Conservation (phyloP, 768 basidiomycete species). For the Sistotremastrum suecicum region DNA sequence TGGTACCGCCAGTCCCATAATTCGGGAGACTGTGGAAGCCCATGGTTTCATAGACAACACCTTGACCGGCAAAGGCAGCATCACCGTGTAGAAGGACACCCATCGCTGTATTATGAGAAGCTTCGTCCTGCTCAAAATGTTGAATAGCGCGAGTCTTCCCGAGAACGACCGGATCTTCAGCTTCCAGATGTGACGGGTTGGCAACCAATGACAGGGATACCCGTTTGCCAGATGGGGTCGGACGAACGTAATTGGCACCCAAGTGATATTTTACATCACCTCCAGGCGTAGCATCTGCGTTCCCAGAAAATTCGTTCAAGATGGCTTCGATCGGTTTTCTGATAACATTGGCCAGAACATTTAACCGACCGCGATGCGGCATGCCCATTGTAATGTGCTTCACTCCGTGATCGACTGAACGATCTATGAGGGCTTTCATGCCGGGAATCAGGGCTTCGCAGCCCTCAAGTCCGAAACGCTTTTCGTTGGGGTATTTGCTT, state of each 20-base stretch:
- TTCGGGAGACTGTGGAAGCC: conserved; percentile 90
- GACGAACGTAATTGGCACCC: conserved; percentile 96
- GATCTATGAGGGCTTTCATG: conserved; percentile 99
- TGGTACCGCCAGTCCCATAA: conserved; percentile 96
- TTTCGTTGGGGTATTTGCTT: conserved; percentile 98
- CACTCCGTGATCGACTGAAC: conserved; percentile 91
- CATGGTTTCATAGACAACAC: conserved; percentile 98
- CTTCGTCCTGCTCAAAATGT: conserved; percentile 83
- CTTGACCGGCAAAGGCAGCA: conserved; percentile 96
- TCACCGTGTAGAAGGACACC: conserved; percentile 93
- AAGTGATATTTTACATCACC: conserved; percentile 99
- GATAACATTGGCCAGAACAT: conserved; percentile 96
- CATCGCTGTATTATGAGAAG: conserved; percentile 75
- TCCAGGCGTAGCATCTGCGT: conserved; percentile 54
- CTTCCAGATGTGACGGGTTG: conserved; percentile 96
- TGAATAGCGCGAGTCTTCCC: conserved; percentile 98
- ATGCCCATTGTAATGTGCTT: conserved; percentile 97
- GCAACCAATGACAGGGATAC: conserved; percentile 95
- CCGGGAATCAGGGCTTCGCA: conserved; percentile 96
- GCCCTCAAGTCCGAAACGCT: conserved; percentile 97
- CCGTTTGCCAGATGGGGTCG: conserved; percentile 96
- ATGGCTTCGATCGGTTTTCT: conserved; percentile 98
- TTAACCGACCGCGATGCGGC: conserved; percentile 98
- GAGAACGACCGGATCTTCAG: conserved; percentile 94
- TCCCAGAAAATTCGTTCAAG: conserved; percentile 87